A percentile compares a stretch with the other conserved stretches of the same genome.
These are phyloP conservation scores for Rubia balearica DNA, from an alignment of 305 asterid species.

Conservation along the genomic window DNA sequence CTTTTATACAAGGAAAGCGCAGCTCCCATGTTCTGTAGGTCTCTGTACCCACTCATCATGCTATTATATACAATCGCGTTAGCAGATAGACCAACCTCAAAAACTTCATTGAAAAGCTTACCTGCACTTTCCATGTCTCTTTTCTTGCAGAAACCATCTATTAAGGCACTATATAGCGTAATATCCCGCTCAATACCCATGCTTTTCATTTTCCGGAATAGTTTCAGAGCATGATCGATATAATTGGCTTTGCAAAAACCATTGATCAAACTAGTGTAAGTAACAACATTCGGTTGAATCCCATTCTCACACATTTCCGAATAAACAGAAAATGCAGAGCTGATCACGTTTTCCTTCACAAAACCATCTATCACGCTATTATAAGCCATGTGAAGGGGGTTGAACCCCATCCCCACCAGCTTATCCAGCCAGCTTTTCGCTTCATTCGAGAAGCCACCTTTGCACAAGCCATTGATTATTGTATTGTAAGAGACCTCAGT, in stretches of 20 bases:
- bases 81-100: constrained; percentile 58
- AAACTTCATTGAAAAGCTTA: constrained; percentile 51
- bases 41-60: constrained; percentile 64
- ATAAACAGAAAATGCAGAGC: constrained; percentile 52
- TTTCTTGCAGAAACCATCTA: constrained; percentile 63
- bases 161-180: constrained; percentile 49
- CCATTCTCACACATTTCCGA: constrained; percentile 53
- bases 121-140: constrained; percentile 53
- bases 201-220: constrained; percentile 48
- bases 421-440: constrained; percentile 45
- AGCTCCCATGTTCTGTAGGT: constrained; percentile 41
- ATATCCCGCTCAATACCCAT: constrained; percentile 63
- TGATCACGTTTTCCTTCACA: constrained; percentile 48
- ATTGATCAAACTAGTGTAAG: constrained; percentile 59
- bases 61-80: constrained; percentile 54
- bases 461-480: constrained; percentile 54
- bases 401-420: constrained; percentile 38
- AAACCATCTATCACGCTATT: constrained; percentile 66
- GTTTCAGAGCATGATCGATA: constrained; percentile 41
- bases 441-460: constrained; percentile 40
- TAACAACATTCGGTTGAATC: constrained; percentile 43
- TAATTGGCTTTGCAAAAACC: constrained; percentile 50
- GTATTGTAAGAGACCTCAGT: constrained; percentile 48
- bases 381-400: constrained; percentile 51
- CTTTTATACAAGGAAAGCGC: constrained; percentile 41